Base-by-base conservation (phyloP, 2,329 filamentous ascomycete species). In the Fusarium begoniae region DNA sequence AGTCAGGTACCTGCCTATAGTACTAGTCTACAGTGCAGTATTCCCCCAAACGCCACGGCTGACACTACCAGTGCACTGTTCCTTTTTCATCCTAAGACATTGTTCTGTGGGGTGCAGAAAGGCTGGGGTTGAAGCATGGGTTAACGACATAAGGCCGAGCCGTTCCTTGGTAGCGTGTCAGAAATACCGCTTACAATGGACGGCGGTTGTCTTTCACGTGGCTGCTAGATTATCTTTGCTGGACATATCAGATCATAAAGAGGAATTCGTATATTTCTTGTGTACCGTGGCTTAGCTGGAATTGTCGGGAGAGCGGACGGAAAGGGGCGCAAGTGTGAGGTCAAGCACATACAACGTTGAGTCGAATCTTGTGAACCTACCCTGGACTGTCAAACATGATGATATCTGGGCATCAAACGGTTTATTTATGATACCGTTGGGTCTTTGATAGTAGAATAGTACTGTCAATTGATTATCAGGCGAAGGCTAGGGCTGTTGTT, bases 21-120 rank as follows among this genome's bases (percentile, higher is more conserved):
- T 30, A 30, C 30, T 51, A 20, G 30, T 35, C 30, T 37, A 53
- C 32, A 53, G 50, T 53, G n/a, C 32, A 37, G 13, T 12, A 26
- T 22, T 53, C n/a, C n/a, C 12, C n/a, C 30, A 37, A 37, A 24
- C 20, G 22, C 30, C n/a, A 53, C 32, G 50, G 32, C n/a, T 22
- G 32, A 20, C 30, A 20, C 53, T 47, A 70, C 13, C 17, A 35
- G 32, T 26, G 14, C 37, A 48, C 28, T 61, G 30, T 51, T 50
- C 44, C 32, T 30, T 24, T 45, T 24, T 37, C n/a, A 10, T 30
- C 54, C 22, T 13, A 28, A 70, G 53, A 70, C 66, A 35, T 70
- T 41, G 35, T 35, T 69, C 65, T 67, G 67, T n/a, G 66, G 68
- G 68, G 68, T 71, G 55, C 68, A 71, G 68, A 55, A 66, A 57